Evolutionary conservation across 2,329 filamentous ascomycete genomes (phyloP), one percentile per base, ranked within the genome.

Genomic region (Zasmidium cellare): DNA sequence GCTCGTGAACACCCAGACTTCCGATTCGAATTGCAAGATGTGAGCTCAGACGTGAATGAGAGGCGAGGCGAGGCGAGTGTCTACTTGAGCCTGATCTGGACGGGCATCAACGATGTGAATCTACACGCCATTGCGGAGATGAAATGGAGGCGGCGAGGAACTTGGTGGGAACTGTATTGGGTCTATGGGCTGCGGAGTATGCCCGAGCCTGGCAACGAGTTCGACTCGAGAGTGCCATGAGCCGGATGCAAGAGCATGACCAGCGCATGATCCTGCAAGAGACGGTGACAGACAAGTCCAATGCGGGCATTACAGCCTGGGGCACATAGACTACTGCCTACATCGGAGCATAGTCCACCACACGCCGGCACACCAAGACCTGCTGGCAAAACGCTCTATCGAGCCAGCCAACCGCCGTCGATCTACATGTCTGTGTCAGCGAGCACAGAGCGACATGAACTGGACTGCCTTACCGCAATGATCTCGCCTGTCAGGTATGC

Each of bases 111-210:
- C 19, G 46, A 49, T 2, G 46, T 56, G 35, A 28, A 35, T 5
- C 18, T 56, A 2, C 53, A 56, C 22, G 53, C 46, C 3, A 56
- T 56, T 46, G 49, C 23, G 22, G 53, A 56, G 46, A 28, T 50
- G 9, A 46, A 31, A 19, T 56, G 54, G 54, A 41, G 35, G 35
- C 11, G 35, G 16, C 7, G 35, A 14, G 35, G 35, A 5, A 18
- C 6, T 41, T n/a, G 35, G 35, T 41, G 35, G 35, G 35, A 41
- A 14, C 16, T 41, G 35, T 41, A 41, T 41, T 41, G 35, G 35
- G 35, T 41, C 16, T 41, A 41, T 41, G 35, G 35, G 35, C 5
- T 41, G 35, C 7, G 35, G 35, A 41, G 35, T 41, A 41, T 41
- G 35, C 35, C 35, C 6, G 35, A 41, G 35, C 35, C 35, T 6